phyloP scores from a whole-genome alignment of 495 filamentous ascomycete species.

The Cercophora scortea region DNA sequence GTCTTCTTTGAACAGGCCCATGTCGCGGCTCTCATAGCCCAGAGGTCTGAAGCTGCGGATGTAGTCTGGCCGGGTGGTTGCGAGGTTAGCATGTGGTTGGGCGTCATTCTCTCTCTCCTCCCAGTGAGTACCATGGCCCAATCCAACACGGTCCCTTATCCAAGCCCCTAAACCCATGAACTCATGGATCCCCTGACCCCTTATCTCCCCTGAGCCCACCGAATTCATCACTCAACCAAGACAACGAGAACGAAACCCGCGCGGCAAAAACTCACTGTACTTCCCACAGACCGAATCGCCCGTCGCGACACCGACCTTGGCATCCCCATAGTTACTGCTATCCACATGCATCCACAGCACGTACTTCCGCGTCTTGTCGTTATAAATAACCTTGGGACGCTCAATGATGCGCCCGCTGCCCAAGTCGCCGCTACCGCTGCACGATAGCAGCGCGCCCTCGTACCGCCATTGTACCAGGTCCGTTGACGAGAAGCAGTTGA shows the following conservation, averaged over 20 bases:
- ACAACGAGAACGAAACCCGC: background rate
- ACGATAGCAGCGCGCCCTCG: slow-evolving; percentile 47
- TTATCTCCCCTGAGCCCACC: too few species aligned
- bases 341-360: slow-evolving; percentile 64
- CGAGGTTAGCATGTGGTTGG: background rate
- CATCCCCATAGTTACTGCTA: slow-evolving; percentile 51
- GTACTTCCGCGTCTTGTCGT: slow-evolving; percentile 44
- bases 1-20: slow-evolving; percentile 53
- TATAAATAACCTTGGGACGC: slow-evolving; percentile 58
- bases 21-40: slow-evolving; percentile 49
- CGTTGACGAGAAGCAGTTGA: slow-evolving; percentile 49
- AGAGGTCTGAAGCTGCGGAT: slow-evolving; percentile 35
- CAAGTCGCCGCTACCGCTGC: slow-evolving; percentile 45
- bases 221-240: too few species aligned
- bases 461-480: slow-evolving; percentile 58
- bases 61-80: background rate
- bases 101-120: background rate
- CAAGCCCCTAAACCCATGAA: background rate
- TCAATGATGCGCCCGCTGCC: slow-evolving; percentile 56
- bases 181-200: too few species aligned
- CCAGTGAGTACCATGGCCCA: background rate
- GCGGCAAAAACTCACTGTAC: slow-evolving; percentile 38
- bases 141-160: background rate
- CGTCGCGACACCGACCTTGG: slow-evolving; percentile 56
- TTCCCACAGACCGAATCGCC: slow-evolving; percentile 49